Conservation (phyloP, 2,329 filamentous ascomycete genomes). For the Mycosphaerella sp. region DNA sequence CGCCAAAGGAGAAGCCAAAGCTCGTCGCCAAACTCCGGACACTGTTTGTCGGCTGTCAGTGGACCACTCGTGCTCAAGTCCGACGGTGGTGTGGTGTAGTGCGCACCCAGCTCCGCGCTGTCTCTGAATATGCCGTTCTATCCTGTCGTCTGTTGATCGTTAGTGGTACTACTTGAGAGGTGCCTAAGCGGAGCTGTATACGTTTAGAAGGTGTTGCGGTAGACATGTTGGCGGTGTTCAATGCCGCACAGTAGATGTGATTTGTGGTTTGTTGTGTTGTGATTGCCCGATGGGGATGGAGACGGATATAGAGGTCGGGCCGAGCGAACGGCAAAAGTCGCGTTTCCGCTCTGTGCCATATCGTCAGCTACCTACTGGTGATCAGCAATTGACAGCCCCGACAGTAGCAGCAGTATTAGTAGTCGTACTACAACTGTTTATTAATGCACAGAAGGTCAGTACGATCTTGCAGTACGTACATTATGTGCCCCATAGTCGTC, state of each 20-base stretch:
- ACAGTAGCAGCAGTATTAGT: too few species aligned
- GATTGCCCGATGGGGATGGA: background rate
- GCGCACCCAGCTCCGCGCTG: slow-evolving; percentile 30
- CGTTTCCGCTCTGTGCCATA: background rate
- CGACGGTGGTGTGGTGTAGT: too few species aligned
- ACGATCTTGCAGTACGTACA: background rate
- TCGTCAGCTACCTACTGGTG: background rate
- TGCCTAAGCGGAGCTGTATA: background rate
- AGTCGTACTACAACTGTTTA: too few species aligned
- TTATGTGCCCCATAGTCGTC: slow-evolving; percentile 29
- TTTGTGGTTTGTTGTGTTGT: background rate
- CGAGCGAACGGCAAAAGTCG: background rate
- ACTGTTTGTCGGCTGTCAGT: background rate
- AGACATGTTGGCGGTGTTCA: slow-evolving; percentile 22
- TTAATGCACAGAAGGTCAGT: background rate
- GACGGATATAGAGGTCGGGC: background rate
- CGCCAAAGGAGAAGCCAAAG: slow-evolving; percentile 29
- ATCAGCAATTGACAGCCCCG: too few species aligned
- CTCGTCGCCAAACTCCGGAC: slow-evolving; percentile 25
- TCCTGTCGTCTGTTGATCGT: slow-evolving; percentile 22
- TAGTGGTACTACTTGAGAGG: background rate
- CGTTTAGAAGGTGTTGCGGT: slow-evolving; percentile 24
- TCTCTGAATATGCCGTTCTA: slow-evolving; percentile 31
- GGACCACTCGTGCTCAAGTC: too few species aligned
- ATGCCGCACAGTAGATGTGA: slow-evolving; percentile 3